These are phyloP conservation scores for Clavispora santaluciae DNA, from an alignment of 805 yeast genomes.

Conservation along the genomic window DNA sequence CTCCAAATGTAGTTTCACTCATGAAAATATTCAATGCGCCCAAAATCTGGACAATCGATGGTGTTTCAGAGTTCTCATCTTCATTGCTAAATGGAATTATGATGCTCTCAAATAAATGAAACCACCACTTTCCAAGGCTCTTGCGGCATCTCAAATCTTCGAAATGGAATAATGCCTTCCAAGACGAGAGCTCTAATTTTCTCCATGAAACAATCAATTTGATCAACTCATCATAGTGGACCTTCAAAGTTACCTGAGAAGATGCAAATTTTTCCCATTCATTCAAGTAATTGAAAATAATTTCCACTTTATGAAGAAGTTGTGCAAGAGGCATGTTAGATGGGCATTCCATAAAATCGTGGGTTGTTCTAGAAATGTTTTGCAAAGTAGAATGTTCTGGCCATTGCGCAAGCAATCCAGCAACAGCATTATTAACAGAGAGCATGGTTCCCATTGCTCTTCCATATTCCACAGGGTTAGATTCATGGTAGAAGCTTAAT, in stretches of 20 bases:
- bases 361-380: slow-evolving; percentile 57
- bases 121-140: slow-evolving; percentile 83
- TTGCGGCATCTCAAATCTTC: slow-evolving; percentile 51
- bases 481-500: slow-evolving; percentile 60
- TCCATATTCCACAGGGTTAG: slow-evolving; percentile 55
- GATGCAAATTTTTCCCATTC: slow-evolving; percentile 96
- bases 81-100: slow-evolving; percentile 38
- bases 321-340: slow-evolving; percentile 70
- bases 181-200: slow-evolving; percentile 74
- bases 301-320: slow-evolving; percentile 78
- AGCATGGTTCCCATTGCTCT: slow-evolving; percentile 49
- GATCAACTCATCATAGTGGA: slow-evolving; percentile 55
- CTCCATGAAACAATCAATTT: slow-evolving; percentile 85
- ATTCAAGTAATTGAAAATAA: slow-evolving; percentile 69
- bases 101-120: slow-evolving; percentile 78
- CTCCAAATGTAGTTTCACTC: slow-evolving; percentile 74
- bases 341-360: slow-evolving; percentile 62
- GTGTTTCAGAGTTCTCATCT: slow-evolving; percentile 15
- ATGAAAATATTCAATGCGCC: slow-evolving; percentile 69
- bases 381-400: slow-evolving; percentile 92
- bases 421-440: slow-evolving; percentile 26
- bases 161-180: slow-evolving; percentile 69
- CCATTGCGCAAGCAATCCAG: slow-evolving; percentile 60
- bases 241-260: slow-evolving; percentile 60
- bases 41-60: slow-evolving; percentile 24